phyloP scores from a whole-genome alignment of 192 early-diverging fungal species.

The Coemansia sp. region DNA sequence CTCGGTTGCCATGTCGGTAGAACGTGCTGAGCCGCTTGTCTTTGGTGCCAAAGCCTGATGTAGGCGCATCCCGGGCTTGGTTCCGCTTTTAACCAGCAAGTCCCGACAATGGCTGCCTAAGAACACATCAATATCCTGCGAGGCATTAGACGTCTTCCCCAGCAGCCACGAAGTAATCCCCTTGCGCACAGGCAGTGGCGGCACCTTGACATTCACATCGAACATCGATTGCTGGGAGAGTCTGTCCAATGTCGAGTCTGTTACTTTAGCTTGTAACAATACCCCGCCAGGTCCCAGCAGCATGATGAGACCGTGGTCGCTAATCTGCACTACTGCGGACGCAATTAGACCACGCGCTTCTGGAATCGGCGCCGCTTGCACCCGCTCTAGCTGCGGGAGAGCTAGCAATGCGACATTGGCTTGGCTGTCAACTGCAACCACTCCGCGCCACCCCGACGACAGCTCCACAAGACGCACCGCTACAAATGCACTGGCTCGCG shows the following conservation, averaged over 20 bases:
- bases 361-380: background rate
- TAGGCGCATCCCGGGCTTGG: constrained; percentile 26
- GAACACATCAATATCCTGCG: constrained; percentile 33
- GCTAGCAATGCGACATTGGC: constrained; percentile 15
- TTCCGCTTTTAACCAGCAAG: constrained; percentile 21
- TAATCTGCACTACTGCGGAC: constrained; percentile 14
- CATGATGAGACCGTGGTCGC: constrained; percentile 16
- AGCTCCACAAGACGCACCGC: constrained; percentile 17
- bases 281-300: constrained; percentile 19
- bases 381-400: constrained; percentile 19
- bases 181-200: constrained; percentile 36
- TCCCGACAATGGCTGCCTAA: constrained; percentile 36
- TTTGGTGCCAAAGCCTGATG: background rate
- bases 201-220: constrained; percentile 6
- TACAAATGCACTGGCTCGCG: constrained; percentile 12
- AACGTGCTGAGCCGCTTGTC: background rate
- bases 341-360: background rate
- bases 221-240: constrained; percentile 13
- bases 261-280: constrained; percentile 23
- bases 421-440: constrained; percentile 25
- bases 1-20: background rate
- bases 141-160: constrained; percentile 33
- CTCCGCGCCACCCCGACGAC: constrained; percentile 24
- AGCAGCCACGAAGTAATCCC: constrained; percentile 51
- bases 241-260: background rate